Evolutionary conservation across 768 basidiomycete genomes (phyloP).

Genomic region (Trametes sanguinea): DNA sequence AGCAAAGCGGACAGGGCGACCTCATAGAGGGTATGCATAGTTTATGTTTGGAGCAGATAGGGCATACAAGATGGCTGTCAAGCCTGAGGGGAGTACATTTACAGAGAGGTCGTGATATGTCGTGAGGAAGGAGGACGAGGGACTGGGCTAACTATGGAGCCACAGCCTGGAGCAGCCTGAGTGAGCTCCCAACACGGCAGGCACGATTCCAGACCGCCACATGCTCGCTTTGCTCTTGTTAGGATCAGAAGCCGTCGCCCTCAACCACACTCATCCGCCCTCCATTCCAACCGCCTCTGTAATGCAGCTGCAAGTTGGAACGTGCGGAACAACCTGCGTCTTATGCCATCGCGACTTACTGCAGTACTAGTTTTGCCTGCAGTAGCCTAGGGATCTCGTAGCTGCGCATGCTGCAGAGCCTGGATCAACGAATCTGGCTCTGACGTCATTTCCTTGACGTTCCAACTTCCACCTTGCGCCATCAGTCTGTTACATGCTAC

Average conservation of each 20-base stretch:
- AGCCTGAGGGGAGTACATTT: conserved; percentile 14
- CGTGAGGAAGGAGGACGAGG: conserved; percentile 11
- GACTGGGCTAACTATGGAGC: background rate
- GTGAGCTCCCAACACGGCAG: conserved; percentile 7
- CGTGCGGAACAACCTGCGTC: too few species aligned
- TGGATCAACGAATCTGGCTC: too few species aligned
- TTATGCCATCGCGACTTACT: too few species aligned
- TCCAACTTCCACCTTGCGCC: too few species aligned
- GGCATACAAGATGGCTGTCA: conserved; percentile 12
- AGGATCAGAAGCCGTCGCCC: conserved; percentile 23
- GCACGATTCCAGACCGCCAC: conserved; percentile 12
- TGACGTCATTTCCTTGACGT: too few species aligned
- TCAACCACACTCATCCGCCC: conserved; percentile 12
- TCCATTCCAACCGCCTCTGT: background rate
- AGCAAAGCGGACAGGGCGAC: conserved; percentile 12
- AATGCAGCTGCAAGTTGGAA: too few species aligned
- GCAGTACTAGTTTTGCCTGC: too few species aligned
- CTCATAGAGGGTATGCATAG: conserved; percentile 13
- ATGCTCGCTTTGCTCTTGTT: conserved; percentile 25
- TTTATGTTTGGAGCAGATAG: background rate
- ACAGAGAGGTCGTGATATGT: conserved; percentile 15
- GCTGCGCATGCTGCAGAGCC: too few species aligned
- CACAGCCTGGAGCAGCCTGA: conserved; percentile 7
- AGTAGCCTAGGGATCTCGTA: too few species aligned
- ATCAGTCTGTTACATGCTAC: background rate